Percentiles rank a stretch among this genome's conserved stretches.
Conservation (phyloP, 306 rosid genomes). For the Nissolia schottii region DNA sequence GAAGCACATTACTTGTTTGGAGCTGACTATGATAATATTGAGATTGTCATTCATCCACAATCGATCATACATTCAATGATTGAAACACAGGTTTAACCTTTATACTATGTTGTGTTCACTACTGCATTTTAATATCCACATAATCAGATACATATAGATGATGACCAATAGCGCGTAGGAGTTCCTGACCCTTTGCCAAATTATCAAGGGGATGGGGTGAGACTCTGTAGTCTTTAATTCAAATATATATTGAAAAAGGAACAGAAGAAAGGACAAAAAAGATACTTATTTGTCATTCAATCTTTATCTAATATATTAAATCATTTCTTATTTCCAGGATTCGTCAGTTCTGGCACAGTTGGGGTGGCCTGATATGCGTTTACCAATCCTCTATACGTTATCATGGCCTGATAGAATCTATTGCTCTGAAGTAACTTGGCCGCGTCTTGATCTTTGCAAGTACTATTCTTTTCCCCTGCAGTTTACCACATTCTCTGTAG, state of each 20-base stretch:
- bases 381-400: slow-evolving; percentile 95
- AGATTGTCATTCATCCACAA: slow-evolving; percentile 92
- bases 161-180: not conserved
- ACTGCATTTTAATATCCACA: not conserved
- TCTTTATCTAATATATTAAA: not conserved
- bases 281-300: not conserved
- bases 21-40: slow-evolving; percentile 85
- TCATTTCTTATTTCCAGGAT: slow-evolving; percentile 52
- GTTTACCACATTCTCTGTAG: slow-evolving; percentile 2
- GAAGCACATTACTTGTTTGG: slow-evolving; percentile 98
- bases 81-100: slow-evolving; percentile 80
- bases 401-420: slow-evolving; percentile 96
- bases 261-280: slow-evolving; percentile 3
- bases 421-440: slow-evolving; percentile 97
- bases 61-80: slow-evolving; percentile 96
- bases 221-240: not conserved
- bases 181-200: not conserved
- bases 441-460: slow-evolving; percentile 99
- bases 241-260: not conserved
- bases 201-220: not conserved
- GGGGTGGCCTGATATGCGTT: slow-evolving; percentile 99
- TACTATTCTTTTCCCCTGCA: slow-evolving; percentile 33
- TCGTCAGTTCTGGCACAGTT: slow-evolving; percentile 93
- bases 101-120: not conserved
- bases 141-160: not conserved